Conservation (phyloP, 345 rosid species). For the Capsella bursapastoris region DNA sequence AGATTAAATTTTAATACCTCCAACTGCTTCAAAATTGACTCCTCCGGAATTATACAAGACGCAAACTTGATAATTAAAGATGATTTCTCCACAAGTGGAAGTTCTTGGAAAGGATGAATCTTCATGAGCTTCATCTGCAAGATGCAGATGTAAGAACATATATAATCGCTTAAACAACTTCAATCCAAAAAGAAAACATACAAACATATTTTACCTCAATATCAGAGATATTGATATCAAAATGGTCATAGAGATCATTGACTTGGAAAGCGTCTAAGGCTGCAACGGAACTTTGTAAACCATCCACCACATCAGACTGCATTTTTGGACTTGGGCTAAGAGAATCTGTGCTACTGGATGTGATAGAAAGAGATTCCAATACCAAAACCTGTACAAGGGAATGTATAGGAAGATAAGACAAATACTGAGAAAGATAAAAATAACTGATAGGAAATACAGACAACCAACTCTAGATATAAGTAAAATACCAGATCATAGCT, state of each 20-base stretch:
- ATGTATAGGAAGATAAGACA: constrained; percentile 21
- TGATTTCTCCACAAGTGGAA: constrained; percentile 63
- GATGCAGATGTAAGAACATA: constrained; percentile 30
- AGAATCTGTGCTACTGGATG: constrained; percentile 50
- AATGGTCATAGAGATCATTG: constrained; percentile 63
- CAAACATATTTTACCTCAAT: constrained; percentile 57
- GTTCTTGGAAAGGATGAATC: constrained; percentile 47
- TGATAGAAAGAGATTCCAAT: constrained; percentile 50
- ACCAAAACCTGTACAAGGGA: constrained; percentile 58
- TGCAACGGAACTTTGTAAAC: constrained; percentile 44
- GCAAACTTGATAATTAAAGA: constrained; percentile 53
- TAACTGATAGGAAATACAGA: neutral
- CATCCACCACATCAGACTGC: constrained; percentile 43
- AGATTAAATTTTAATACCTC: constrained; percentile 62
- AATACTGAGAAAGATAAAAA: constrained; percentile 19
- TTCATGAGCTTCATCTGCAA: constrained; percentile 64
- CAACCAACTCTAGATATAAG: constrained; percentile 20
- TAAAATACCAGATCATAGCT: constrained; percentile 65
- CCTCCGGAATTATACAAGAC: constrained; percentile 67
- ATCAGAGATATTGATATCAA: constrained; percentile 59
- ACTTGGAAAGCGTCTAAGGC: constrained; percentile 45
- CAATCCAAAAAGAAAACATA: constrained; percentile 7
- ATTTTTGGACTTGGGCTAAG: constrained; percentile 46
- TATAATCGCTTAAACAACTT: constrained; percentile 25
- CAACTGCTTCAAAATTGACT: constrained; percentile 64